These are phyloP conservation scores for Neostapfia colusana DNA, from an alignment of 176 grass and related monocot species.

Conservation along the genomic window DNA sequence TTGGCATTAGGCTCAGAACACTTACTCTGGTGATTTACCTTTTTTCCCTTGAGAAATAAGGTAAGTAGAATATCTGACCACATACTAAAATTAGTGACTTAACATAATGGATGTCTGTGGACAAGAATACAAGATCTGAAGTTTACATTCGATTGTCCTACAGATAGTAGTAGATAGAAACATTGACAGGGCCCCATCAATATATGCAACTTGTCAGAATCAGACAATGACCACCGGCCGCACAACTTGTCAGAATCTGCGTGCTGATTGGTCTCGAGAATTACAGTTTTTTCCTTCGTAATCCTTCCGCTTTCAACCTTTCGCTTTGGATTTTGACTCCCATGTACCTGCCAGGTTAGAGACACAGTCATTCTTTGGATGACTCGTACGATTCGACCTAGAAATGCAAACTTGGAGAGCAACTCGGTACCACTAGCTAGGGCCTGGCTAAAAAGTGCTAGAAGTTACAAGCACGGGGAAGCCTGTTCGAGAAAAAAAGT, in stretches of 20 bases:
- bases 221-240: no score
- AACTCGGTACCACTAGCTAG: constrained; percentile 47
- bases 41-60: constrained; percentile 2
- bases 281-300: constrained; percentile 14
- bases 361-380: constrained; percentile 24
- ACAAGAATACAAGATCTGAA: not conserved
- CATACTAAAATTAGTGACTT: not conserved
- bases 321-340: constrained; percentile 66
- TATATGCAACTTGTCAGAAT: constrained; percentile 21
- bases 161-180: not conserved
- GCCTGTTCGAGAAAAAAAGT: not conserved
- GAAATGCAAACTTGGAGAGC: constrained; percentile 16
- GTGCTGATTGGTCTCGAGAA: not conserved
- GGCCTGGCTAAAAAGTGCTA: constrained; percentile 36
- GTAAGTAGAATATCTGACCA: constrained; percentile 1
- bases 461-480: constrained; percentile 30
- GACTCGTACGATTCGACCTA: constrained; percentile 38
- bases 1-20: constrained; percentile 18
- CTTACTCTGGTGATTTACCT: not conserved
- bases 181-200: not conserved
- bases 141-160: not conserved
- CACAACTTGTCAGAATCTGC: constrained; percentile 3
- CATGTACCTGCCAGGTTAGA: constrained; percentile 70
- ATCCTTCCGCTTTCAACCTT: constrained; percentile 37
- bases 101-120: not conserved